Base-by-base conservation (phyloP, 768 basidiomycete species). In the Boletus subcaerulescens region DNA sequence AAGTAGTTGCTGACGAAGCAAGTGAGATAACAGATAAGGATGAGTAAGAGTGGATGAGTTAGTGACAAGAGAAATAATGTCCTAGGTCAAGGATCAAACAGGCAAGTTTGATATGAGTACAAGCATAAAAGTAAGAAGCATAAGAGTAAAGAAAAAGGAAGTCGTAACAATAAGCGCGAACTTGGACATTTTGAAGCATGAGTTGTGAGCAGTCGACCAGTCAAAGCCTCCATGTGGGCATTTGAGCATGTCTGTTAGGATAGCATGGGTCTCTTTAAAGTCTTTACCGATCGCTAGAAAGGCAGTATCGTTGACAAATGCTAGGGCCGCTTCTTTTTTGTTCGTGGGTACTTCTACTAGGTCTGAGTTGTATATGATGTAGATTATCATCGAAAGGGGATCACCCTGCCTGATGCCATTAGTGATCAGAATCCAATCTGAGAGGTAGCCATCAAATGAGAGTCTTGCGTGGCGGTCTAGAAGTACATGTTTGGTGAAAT, bases 341-440 rank as follows among this genome's bases (percentile, higher is more conserved):
- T 22, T 9, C 2, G 45, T 50, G 0, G 69, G 54, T 0, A 46
- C n/a, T 0, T 61, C 42, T 0, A 63, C 24, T 0, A 72, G 53
- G 46, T 61, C 55, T 0, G 71, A 10, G 47, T 74, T 75, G 60
- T 70, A 74, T 13, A 73, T 64, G 7, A 66, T 58, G 45, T 71
- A 73, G 0, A 69, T 46, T 1, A 73, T 53, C 42, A 67, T 66
- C 0, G 71, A 71, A 1, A 66, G 52, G 0, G 71, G 72, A 55
- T 70, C 65, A 0, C 75, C 74, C 53, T 75, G 71, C 2, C 68
- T 67, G 0, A 73, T 67, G 0, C 74, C 67, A n/a, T 66, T 67
- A 0, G 15, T 56, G 10, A 60, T 50, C 0, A 52, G 47, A 0
- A 55, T 45, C 50, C 60, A 62, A 0, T 61, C 50, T 0, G 65